Evolutionary conservation across 139 green algal species (phyloP).

Genomic region (Picochlorum sp.): DNA sequence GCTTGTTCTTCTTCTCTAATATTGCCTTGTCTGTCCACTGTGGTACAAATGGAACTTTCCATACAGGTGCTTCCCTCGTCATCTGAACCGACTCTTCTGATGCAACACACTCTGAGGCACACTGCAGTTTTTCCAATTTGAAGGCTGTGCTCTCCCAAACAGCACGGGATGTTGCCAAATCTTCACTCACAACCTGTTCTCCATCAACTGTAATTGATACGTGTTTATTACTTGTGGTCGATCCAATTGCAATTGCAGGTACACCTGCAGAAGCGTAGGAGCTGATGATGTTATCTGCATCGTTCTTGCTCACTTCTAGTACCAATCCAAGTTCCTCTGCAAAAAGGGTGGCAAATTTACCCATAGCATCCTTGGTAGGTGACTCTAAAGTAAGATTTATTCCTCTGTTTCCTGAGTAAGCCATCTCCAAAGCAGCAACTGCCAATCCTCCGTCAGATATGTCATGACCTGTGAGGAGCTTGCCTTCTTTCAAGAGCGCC

Average conservation of each 20-base stretch:
- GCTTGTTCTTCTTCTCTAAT: conserved; percentile 18
- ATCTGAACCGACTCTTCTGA: conserved; percentile 58
- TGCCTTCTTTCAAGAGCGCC: conserved; percentile 51
- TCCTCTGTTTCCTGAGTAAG: conserved; percentile 77
- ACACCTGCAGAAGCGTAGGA: conserved; percentile 67
- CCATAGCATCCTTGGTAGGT: conserved; percentile 14
- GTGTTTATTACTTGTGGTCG: conserved; percentile 8
- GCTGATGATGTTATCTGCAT: conserved; percentile 46
- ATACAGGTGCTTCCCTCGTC: conserved; percentile 51
- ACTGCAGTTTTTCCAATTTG: conserved; percentile 79
- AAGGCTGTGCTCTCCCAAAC: conserved; percentile 94
- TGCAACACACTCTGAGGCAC: conserved; percentile 68
- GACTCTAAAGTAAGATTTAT: conserved; percentile 28
- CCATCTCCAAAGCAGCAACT: conserved; percentile 88
- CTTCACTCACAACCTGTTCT: conserved; percentile 24
- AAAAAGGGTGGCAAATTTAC: conserved; percentile 67
- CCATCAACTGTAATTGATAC: conserved; percentile 57
- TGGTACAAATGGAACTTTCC: conserved; percentile 75
- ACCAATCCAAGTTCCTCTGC: conserved; percentile 94
- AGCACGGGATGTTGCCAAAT: conserved; percentile 59
- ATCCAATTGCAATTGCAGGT: conserved; percentile 53
- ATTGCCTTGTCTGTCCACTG: conserved; percentile 48
- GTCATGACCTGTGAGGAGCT: conserved; percentile 87
- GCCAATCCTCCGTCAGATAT: conserved; percentile 87
- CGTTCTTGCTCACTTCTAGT: conserved; percentile 68